These are phyloP conservation scores for Ophiostoma ips DNA, from an alignment of 2,329 filamentous ascomycete species.

Conservation along the genomic window DNA sequence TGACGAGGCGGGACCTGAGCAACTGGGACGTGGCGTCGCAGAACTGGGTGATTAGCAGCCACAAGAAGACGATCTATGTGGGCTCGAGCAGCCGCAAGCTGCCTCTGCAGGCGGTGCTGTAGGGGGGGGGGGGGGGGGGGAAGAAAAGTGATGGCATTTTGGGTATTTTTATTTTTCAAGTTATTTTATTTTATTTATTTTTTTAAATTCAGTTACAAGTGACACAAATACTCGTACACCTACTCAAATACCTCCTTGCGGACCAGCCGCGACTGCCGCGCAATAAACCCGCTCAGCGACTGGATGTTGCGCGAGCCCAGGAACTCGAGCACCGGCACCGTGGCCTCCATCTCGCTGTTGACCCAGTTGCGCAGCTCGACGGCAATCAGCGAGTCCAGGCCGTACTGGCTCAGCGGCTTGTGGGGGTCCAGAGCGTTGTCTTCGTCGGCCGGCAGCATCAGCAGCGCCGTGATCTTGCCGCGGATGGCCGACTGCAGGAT, in stretches of 20 bases:
- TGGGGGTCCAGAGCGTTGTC: slow-evolving; percentile 11
- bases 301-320: slow-evolving; percentile 10
- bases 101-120: slow-evolving; percentile 30
- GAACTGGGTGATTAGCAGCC: slow-evolving; percentile 59
- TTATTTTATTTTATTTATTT: not conserved
- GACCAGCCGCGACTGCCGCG: slow-evolving; percentile 10
- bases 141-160: no score
- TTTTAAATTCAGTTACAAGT: no score
- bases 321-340: slow-evolving; percentile 13
- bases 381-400: slow-evolving; percentile 13
- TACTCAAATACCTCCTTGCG: slow-evolving; percentile 5
- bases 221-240: no score
- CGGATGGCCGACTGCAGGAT: slow-evolving; percentile 6
- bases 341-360: slow-evolving; percentile 13
- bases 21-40: slow-evolving; percentile 74
- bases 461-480: slow-evolving; percentile 9
- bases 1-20: slow-evolving; percentile 70
- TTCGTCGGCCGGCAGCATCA: slow-evolving; percentile 10
- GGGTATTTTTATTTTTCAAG: not conserved
- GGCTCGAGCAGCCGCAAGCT: slow-evolving; percentile 42
- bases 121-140: no score
- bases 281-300: slow-evolving; percentile 10
- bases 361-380: slow-evolving; percentile 15
- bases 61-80: slow-evolving; percentile 39
- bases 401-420: slow-evolving; percentile 11